phyloP scores from a whole-genome alignment of 129 eudicot species.

The Chrysanthemum seticuspe region DNA sequence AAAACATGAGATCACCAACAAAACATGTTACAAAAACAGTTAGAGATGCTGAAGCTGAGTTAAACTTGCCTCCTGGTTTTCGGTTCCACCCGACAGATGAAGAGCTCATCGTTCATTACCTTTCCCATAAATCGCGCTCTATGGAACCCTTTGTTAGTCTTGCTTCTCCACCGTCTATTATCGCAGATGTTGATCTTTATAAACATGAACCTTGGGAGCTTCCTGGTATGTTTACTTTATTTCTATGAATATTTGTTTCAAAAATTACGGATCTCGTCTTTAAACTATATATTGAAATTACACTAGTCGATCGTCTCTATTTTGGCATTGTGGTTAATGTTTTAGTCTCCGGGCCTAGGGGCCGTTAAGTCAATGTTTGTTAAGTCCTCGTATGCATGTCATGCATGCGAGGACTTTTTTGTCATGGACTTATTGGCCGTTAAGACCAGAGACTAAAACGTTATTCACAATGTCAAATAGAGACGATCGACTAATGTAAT shows the following conservation, averaged over 20 bases:
- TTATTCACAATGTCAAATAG: no score
- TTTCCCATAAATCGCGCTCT: slow-evolving; percentile 16
- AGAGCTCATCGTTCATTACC: slow-evolving; percentile 35
- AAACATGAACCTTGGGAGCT: slow-evolving; percentile 44
- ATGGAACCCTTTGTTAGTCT: background rate
- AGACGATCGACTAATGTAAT: no score
- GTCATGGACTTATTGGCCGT: no score
- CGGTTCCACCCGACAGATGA: slow-evolving; percentile 45
- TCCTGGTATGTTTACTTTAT: slow-evolving; percentile 23
- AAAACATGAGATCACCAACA: slow-evolving; percentile 28
- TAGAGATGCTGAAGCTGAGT: slow-evolving; percentile 39
- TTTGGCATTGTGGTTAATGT: no score
- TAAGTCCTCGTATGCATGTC: no score
- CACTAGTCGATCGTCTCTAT: no score
- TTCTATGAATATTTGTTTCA: background rate
- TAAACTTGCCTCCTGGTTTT: slow-evolving; percentile 41
- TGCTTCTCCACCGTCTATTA: slow-evolving; percentile 20
- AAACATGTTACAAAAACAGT: slow-evolving; percentile 16
- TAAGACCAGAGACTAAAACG: no score
- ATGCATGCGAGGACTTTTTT: no score
- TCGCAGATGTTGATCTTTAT: slow-evolving; percentile 43
- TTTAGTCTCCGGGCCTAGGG: no score
- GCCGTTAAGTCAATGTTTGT: no score
- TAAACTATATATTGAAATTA: no score
- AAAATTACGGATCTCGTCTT: background rate